Conservation (phyloP, 257 asterid species). For the Salvia rosmarinus region DNA sequence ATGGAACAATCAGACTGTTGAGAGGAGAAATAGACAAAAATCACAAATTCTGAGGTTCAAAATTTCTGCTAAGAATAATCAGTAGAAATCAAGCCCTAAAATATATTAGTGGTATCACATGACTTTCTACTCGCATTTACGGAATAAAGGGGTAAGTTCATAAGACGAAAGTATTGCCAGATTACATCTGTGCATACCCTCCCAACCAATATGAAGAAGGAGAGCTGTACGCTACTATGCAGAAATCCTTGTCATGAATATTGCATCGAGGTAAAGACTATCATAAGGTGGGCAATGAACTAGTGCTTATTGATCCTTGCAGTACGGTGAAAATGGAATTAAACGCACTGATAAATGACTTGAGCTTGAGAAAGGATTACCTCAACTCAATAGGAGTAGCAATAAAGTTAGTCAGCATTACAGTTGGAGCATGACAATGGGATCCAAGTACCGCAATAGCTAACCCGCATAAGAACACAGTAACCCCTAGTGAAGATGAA, state of each 20-base stretch:
- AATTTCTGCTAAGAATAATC: constrained; percentile 3
- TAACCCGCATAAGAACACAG: constrained; percentile 81
- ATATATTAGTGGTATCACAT: background rate
- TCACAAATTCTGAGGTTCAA: constrained; percentile 21
- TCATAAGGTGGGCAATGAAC: constrained; percentile 14
- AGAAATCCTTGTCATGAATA: constrained; percentile 1
- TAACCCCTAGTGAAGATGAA: constrained; percentile 56
- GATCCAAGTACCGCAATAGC: constrained; percentile 79
- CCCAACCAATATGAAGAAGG: too few species aligned
- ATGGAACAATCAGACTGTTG: constrained; percentile 76
- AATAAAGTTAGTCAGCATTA: constrained; percentile 81
- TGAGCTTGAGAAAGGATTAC: constrained; percentile 41
- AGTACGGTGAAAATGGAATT: background rate
- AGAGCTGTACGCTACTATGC: too few species aligned
- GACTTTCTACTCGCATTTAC: too few species aligned
- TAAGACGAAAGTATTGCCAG: too few species aligned
- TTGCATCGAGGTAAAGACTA: background rate
- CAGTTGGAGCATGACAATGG: constrained; percentile 85
- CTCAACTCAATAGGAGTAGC: constrained; percentile 90
- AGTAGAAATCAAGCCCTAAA: constrained; percentile 16
- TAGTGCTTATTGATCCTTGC: background rate
- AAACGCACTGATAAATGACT: constrained; percentile 14
- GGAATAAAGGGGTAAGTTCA: too few species aligned
- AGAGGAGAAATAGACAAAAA: constrained; percentile 18
- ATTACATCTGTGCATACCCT: background rate